Conservation (phyloP, 2,329 filamentous ascomycete species). For the Ceratocystiopsis minuta region DNA sequence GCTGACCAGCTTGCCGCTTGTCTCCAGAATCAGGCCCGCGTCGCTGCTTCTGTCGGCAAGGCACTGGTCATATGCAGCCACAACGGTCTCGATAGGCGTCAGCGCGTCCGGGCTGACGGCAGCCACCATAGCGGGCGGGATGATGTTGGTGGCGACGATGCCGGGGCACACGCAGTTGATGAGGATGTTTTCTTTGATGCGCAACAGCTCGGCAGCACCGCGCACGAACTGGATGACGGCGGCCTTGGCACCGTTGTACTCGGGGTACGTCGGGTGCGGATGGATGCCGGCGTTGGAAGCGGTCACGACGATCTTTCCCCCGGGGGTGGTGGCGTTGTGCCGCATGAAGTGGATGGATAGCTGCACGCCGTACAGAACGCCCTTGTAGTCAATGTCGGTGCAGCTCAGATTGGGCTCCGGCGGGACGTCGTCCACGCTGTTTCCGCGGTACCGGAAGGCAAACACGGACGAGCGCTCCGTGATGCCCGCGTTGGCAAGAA, state of each 20-base stretch:
- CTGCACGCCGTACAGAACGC: constrained; percentile 29
- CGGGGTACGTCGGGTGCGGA: constrained; percentile 25
- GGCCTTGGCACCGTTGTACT: constrained; percentile 33
- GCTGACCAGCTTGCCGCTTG: constrained; percentile 4
- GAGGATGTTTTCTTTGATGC: constrained; percentile 27
- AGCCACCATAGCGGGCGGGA: constrained; percentile 24
- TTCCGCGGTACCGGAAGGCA: constrained; percentile 12
- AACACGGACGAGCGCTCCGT: constrained; percentile 27
- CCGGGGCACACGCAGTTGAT: constrained; percentile 31
- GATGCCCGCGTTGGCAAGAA: constrained; percentile 32
- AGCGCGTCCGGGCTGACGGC: constrained; percentile 20
- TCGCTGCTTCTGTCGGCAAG: constrained; percentile 20
- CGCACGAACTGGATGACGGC: constrained; percentile 25
- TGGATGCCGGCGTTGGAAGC: constrained; percentile 21
- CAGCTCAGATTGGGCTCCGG: constrained; percentile 24
- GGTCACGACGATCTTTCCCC: constrained; percentile 5
- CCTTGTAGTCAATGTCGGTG: constrained; percentile 33
- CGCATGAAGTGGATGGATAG: constrained; percentile 35
- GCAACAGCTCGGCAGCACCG: constrained; percentile 20
- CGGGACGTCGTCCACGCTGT: constrained; percentile 3
- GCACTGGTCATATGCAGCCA: constrained; percentile 26
- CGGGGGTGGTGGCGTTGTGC: constrained; percentile 17
- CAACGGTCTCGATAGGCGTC: constrained; percentile 25
- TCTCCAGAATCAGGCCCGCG: constrained; percentile 6
- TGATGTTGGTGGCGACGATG: constrained; percentile 25